Evolutionary conservation across 1,284 basidiomycete species (phyloP), one percentile per base, ranked within the genome.

Genomic region (Heliocybe sulcata): DNA sequence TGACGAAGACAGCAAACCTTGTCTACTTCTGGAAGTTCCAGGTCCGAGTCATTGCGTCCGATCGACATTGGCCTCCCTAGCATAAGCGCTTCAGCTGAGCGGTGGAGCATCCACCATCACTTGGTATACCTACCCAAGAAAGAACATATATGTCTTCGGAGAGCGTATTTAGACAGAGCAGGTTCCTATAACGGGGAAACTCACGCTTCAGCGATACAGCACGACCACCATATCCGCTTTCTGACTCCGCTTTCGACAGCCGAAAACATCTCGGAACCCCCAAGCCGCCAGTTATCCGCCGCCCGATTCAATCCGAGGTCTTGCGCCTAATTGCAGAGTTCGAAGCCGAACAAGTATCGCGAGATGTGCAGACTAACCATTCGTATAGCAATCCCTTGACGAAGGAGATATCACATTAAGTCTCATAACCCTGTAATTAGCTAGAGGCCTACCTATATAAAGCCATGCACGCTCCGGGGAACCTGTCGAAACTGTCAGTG

Each of bases 291-390:
- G 55, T 79, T 81, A 45, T 87, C 82, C 12, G 90, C 82, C 60
- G 90, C 83, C 35, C 88, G 85, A 65, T 93, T 90, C 56, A 94
- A 72, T 22, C 91, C 91, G 20, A 94, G 72, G 66, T 94, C 92
- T 60, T 88, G 79, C 0, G 91, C 91, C 90, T n/a, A n/a, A n/a
- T n/a, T 92, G 55, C 49, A 51, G 29, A 35, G 14, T 11, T 16
- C 19, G 19, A 12, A 20, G 25, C 16, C 29, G 23, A 25, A 6
- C 8, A 6, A 14, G 19, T 9, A 35, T 35, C 10, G 33, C 11
- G 10, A 10, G 19, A 12, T 11, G 8, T 20, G 14, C 16, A 38
- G 29, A 63, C 69, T 38, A 60, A 88, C 87, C 86, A 90, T 90
- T 45, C 87, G 77, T 58, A 86, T 80, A 23, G 82, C 88, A 81